Conservation (phyloP, 768 basidiomycete genomes). For the Hygrophoropsis aurantiaca region DNA sequence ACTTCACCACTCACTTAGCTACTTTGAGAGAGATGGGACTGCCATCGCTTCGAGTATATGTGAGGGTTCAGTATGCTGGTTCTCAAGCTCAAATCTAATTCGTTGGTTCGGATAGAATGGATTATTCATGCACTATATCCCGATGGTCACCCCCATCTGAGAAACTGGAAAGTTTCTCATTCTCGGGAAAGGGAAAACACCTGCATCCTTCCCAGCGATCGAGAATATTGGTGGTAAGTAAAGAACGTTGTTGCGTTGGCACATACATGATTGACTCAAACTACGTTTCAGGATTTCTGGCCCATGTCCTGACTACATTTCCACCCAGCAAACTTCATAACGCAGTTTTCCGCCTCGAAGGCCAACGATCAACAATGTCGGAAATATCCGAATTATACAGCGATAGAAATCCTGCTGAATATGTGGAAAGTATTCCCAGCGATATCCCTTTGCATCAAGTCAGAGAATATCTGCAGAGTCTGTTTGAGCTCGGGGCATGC, state of each 20-base stretch:
- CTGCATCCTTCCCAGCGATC: conserved; percentile 18
- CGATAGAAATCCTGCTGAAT: conserved; percentile 8
- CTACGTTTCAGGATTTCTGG: not conserved
- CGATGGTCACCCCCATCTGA: conserved; percentile 9
- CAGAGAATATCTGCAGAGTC: conserved; percentile 11
- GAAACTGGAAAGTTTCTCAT: conserved; percentile 16
- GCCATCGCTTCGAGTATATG: conserved; percentile 19
- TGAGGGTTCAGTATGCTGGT: conserved; percentile 9
- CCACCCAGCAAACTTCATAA: conserved; percentile 11
- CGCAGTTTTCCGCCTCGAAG: conserved; percentile 21
- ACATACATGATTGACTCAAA: not conserved
- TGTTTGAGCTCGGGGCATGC: conserved; percentile 14
- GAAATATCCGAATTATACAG: conserved; percentile 12
- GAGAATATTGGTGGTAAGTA: conserved; percentile 22
- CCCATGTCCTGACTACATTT: conserved; percentile 21
- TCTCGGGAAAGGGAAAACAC: conserved; percentile 23
- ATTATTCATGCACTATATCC: conserved; percentile 14
- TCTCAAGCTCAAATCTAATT: too few relatives aligned
- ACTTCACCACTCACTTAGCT: conserved; percentile 11
- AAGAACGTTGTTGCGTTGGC: too few relatives aligned
- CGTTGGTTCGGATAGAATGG: too few relatives aligned
- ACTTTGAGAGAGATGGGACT: conserved; percentile 18
- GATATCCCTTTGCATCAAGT: conserved; percentile 9
- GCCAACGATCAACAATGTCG: conserved; percentile 13
- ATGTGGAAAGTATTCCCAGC: conserved; percentile 18